These are phyloP conservation scores for Teratosphaeria gauchensis DNA, from an alignment of 2,329 filamentous ascomycete species.

Conservation along the genomic window DNA sequence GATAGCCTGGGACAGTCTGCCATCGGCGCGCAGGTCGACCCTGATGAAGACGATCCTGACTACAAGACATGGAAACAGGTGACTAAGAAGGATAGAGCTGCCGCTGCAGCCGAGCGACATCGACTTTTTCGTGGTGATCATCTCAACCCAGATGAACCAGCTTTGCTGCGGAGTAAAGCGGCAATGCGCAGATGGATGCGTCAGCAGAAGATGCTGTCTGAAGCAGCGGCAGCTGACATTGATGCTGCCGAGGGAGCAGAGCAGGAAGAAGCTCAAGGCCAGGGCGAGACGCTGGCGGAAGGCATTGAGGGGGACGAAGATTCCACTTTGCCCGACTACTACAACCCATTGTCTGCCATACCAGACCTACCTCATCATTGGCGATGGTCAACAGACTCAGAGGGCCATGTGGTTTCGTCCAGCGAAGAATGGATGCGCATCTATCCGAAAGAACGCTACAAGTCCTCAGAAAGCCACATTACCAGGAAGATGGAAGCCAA, in stretches of 20 bases:
- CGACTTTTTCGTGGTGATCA: slow-evolving; percentile 77
- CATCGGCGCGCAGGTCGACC: slow-evolving; percentile 62
- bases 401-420: slow-evolving; percentile 81
- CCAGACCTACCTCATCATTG: slow-evolving; percentile 72
- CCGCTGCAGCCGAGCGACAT: slow-evolving; percentile 75
- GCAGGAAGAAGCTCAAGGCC: slow-evolving; percentile 37
- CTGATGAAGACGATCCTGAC: slow-evolving; percentile 76
- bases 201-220: slow-evolving; percentile 50
- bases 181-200: slow-evolving; percentile 84
- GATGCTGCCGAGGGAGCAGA: slow-evolving; percentile 36
- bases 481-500: slow-evolving; percentile 79
- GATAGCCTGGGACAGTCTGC: slow-evolving; percentile 61
- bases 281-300: slow-evolving; percentile 74
- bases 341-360: slow-evolving; percentile 75
- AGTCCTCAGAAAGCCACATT: slow-evolving; percentile 62
- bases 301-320: slow-evolving; percentile 89
- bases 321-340: slow-evolving; percentile 83
- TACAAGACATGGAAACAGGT: slow-evolving; percentile 99
- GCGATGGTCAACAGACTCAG: slow-evolving; percentile 79
- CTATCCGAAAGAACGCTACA: slow-evolving; percentile 65
- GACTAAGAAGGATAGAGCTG: slow-evolving; percentile 88
- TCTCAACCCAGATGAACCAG: slow-evolving; percentile 78
- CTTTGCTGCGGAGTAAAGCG: slow-evolving; percentile 71
- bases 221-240: slow-evolving; percentile 35
- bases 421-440: slow-evolving; percentile 75